These are phyloP conservation scores for Eucalyptus guilfoylei DNA, from an alignment of 345 rosid genomes.

Conservation along the genomic window DNA sequence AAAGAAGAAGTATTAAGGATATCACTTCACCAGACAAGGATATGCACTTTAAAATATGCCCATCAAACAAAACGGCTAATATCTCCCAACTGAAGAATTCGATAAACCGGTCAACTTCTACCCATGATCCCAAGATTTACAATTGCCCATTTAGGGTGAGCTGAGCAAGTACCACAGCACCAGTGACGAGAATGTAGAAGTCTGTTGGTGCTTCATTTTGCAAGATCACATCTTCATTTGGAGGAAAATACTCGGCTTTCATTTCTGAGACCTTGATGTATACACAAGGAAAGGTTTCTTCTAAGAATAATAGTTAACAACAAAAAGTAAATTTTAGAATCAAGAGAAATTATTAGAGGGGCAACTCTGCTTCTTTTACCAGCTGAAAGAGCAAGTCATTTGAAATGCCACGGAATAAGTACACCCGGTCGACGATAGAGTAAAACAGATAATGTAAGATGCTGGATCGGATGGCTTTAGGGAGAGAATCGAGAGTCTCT, in stretches of 20 bases:
- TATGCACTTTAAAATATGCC: background rate
- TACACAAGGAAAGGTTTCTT: background rate
- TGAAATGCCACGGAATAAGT: conserved; percentile 61
- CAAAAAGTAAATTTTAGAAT: background rate
- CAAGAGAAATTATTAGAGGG: background rate
- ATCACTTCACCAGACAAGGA: background rate
- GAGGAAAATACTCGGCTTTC: conserved; percentile 83
- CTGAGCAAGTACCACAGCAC: conserved; percentile 41
- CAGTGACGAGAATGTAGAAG: conserved; percentile 59
- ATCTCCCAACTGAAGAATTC: background rate
- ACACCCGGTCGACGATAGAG: conserved; percentile 46
- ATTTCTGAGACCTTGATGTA: conserved; percentile 57
- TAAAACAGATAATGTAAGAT: conserved; percentile 68
- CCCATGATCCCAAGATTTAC: background rate
- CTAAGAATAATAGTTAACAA: background rate
- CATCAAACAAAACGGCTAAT: background rate
- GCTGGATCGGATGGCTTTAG: conserved; percentile 70
- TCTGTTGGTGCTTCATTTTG: conserved; percentile 88
- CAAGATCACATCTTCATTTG: conserved; percentile 76
- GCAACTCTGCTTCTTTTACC: conserved; percentile 15
- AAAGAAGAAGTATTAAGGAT: background rate
- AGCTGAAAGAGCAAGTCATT: conserved; percentile 67
- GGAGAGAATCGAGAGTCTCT: conserved; percentile 65
- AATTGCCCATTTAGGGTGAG: background rate
- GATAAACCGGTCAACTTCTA: background rate